Evolutionary conservation across 2,329 filamentous ascomycete species (phyloP), one percentile per base, ranked within the genome.

Genomic region (Ophiostoma sp.): DNA sequence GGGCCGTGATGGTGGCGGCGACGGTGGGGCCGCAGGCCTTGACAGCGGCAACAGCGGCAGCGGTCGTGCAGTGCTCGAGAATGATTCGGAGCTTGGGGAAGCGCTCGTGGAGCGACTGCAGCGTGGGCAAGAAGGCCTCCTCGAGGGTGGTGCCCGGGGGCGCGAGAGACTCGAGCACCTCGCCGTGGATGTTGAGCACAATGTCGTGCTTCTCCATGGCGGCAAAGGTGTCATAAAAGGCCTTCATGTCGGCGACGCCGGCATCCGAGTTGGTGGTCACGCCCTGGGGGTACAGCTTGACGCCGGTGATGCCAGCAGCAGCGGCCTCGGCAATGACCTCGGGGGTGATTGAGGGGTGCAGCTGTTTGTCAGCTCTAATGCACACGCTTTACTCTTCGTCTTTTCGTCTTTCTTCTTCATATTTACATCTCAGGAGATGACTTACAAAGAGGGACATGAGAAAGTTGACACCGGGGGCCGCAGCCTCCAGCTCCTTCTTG

Each of bases 161-260:
- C 0, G 72, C 72, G 17, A 74, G 72, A 0, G 73, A 72, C 71
- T 74, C 73, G 39, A 74, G 54, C n/a, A 90, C 87, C 80, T 97
- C 94, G 74, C 94, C 94, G 78, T 98, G 94, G n/a, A 98, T 83
- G 80, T 97, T 97, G 60, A 80, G 76, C 23, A 80, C 76, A 77
- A 97, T 83, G 74, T 89, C 88, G 74, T 93, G 87, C 72, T 89
- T 82, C 77, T 97, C 90, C 94, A 98, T 97, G 74, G 92, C 91
- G n/a, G 85, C 86, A 77, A 98, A 96, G 17, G 94, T 91, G 7
- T 88, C 86, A 77, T 91, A 90, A 80, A 92, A 94, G 41, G 84
- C 80, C 72, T 88, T 87, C 76, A 92, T 87, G 70, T 87, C 86
- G 20, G 90, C 81, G 33, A 94, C 90, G 15, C 91, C 92, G 35